Base-by-base conservation (phyloP, 2,329 filamentous ascomycete species). In the Penicillium sclerotiorum region DNA sequence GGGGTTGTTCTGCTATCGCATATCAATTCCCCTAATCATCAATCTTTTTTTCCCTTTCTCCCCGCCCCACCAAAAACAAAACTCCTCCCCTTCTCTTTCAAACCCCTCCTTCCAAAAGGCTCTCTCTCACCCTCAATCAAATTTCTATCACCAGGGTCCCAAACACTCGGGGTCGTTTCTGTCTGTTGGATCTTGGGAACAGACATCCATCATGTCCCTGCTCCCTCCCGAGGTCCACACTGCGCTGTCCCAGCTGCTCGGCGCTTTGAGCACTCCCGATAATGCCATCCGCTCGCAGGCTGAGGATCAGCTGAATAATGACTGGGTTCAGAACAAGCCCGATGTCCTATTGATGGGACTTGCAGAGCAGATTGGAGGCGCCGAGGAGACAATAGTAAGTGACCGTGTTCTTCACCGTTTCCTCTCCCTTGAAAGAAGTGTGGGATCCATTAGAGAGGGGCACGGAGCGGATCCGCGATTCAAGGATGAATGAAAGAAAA, bases 341-440 rank as follows among this genome's bases (percentile, higher is more conserved):
- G 92, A 96, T 65, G 81, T 95, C 62, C 80, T 97, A 61, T 77
- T 99, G 68, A 94, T 97, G 88, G 94, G 92, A 58, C 78, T 99
- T 63, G 92, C 88, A 33, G 94, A 97, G 76, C 93, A 97, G 75
- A 86, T 96, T 62, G 85, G 89, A 65, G 85, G 82, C 58, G 85
- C 88, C n/a, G 82, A 84, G 60, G 86, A 93, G 66, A 78, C 84
- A 60, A 79, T 83, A 52, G 90, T 94, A 80, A 73, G 82, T 75
- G 45, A 17, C 38, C 32, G 35, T 28, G 8, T n/a, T 27, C 17
- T 17, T 32, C 20, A 17, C 32, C 22, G 27, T 15, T 20, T 36
- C 27, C 22, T n/a, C 32, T 38, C 45, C 41, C 47, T 28, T 52
- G 25, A 41, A 23, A 39, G 33, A 32, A 5, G n/a, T n/a, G n/a